Percentiles rank a stretch among this genome's conserved stretches.
Evolutionary conservation across 768 basidiomycete species (phyloP).

Genomic region (Pulveroboletus frians): DNA sequence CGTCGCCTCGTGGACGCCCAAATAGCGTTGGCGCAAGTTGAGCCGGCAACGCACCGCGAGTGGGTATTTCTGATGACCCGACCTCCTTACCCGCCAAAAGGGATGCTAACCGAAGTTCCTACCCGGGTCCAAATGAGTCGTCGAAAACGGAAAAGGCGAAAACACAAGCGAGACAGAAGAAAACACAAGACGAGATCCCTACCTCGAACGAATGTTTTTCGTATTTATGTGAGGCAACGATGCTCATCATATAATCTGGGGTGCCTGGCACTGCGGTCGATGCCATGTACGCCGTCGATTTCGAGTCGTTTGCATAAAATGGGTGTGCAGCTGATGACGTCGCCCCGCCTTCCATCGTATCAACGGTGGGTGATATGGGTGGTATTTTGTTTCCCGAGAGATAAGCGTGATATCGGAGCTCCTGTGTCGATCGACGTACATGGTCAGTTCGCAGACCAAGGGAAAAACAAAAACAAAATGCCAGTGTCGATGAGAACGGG

Average conservation of each 20-base stretch:
- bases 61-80: slow-evolving; percentile 35
- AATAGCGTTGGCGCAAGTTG: slow-evolving; percentile 21
- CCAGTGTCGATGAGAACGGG: neutral
- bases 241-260: slow-evolving; percentile 34
- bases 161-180: neutral
- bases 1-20: slow-evolving; percentile 31
- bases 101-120: slow-evolving; percentile 52
- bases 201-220: slow-evolving; percentile 50
- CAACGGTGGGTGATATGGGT: neutral
- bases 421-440: slow-evolving; percentile 29
- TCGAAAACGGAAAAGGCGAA: neutral
- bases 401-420: slow-evolving; percentile 42
- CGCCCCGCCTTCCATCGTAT: slow-evolving; percentile 1
- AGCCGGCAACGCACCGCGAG: slow-evolving; percentile 21
- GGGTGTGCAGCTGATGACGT: slow-evolving; percentile 1
- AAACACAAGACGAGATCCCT: neutral
- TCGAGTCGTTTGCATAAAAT: slow-evolving; percentile 25
- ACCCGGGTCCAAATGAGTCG: neutral
- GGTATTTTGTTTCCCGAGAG: slow-evolving; percentile 30
- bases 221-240: slow-evolving; percentile 35
- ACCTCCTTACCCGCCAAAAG: slow-evolving; percentile 40
- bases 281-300: slow-evolving; percentile 20
- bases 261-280: slow-evolving; percentile 3
- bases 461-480: slow-evolving; percentile 1
- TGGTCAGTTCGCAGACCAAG: slow-evolving; percentile 12